phyloP scores from a whole-genome alignment of 306 rosid species.

The Trifolium repens region DNA sequence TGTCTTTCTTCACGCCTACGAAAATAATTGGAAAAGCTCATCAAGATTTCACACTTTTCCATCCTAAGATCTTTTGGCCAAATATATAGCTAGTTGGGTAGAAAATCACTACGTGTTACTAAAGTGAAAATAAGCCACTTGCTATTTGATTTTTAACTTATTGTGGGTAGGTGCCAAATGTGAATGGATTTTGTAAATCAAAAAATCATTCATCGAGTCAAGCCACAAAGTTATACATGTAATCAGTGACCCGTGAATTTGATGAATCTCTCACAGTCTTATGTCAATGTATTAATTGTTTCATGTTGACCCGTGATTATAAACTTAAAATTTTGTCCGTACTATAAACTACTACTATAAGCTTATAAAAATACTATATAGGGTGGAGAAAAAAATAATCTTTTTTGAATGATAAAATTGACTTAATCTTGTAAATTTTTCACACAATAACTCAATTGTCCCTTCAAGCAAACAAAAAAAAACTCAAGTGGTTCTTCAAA shows the following conservation, averaged over 20 bases:
- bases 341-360: no score
- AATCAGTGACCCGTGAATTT: slow-evolving; percentile 4
- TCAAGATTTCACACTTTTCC: slow-evolving; percentile 5
- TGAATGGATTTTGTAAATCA: not conserved
- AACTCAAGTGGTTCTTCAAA: no score
- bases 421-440: no score
- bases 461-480: no score
- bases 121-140: slow-evolving; percentile 20
- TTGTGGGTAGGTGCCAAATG: slow-evolving; percentile 24
- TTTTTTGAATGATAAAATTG: not conserved
- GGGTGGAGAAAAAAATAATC: not conserved
- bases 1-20: not conserved
- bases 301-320: slow-evolving; percentile 12
- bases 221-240: not conserved
- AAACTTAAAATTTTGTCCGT: not conserved
- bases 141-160: slow-evolving; percentile 30
- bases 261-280: not conserved
- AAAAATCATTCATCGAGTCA: not conserved
- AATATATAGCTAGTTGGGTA: not conserved
- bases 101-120: not conserved
- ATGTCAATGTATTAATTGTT: not conserved
- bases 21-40: slow-evolving; percentile 13
- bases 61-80: slow-evolving; percentile 30
- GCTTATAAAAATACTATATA: not conserved
- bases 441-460: no score